phyloP scores from a whole-genome alignment of 345 rosid genomes.

The Moringa oleifera region DNA sequence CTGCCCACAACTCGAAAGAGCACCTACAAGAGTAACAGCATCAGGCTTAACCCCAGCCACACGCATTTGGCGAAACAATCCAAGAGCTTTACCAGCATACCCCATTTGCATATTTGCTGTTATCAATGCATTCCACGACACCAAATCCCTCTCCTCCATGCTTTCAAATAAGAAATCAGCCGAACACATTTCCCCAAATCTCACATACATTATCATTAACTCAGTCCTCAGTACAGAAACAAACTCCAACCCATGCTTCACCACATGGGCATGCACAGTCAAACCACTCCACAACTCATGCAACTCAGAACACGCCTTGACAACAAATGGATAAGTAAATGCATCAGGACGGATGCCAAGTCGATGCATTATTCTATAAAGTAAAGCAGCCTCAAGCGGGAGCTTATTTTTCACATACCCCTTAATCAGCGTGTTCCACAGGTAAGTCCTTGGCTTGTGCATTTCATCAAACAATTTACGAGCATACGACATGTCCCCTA shows the following conservation, averaged over 20 bases:
- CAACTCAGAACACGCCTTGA: slow-evolving; percentile 38
- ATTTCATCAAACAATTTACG: slow-evolving; percentile 49
- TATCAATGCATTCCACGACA: slow-evolving; percentile 50
- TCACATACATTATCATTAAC: slow-evolving; percentile 41
- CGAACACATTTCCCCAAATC: slow-evolving; percentile 30
- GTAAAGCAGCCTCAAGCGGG: slow-evolving; percentile 18
- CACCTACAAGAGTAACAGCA: slow-evolving; percentile 34
- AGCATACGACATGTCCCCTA: slow-evolving; percentile 36
- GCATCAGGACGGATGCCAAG: slow-evolving; percentile 34
- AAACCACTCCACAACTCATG: slow-evolving; percentile 17
- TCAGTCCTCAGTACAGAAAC: slow-evolving; percentile 38
- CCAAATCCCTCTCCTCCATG: slow-evolving; percentile 45
- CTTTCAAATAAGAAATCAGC: slow-evolving; percentile 43
- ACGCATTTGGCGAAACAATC: slow-evolving; percentile 30
- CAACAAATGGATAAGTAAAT: slow-evolving; percentile 42
- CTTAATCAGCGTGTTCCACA: slow-evolving; percentile 50
- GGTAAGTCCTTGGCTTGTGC: slow-evolving; percentile 45
- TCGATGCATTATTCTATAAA: slow-evolving; percentile 31
- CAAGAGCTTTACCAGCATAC: slow-evolving; percentile 29
- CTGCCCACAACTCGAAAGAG: slow-evolving; percentile 47
- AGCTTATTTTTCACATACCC: slow-evolving; percentile 36
- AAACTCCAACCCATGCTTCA: slow-evolving; percentile 38
- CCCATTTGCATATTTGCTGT: slow-evolving; percentile 37
- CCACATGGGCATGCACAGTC: slow-evolving; percentile 31
- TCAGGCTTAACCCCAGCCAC: slow-evolving; percentile 27